Base-by-base conservation (phyloP, 768 basidiomycete genomes). In the Leccinum truebloodii region DNA sequence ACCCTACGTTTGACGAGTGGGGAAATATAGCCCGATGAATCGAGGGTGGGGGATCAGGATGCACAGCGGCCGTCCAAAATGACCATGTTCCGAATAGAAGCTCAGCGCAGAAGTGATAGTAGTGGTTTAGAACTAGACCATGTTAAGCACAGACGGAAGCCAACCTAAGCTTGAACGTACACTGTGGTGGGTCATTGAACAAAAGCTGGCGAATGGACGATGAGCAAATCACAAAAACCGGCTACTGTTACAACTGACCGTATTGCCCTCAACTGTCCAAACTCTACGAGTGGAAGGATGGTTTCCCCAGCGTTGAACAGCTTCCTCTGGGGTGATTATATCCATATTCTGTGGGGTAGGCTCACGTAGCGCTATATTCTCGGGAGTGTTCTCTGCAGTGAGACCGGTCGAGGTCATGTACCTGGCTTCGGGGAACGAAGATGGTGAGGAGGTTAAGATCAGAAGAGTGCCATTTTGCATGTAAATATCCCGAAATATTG, bases 91-190 rank as follows among this genome's bases (percentile, higher is more conserved):
- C 92, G 34, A 94, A 77, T 59, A 92, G 76, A 52, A 92, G 83
- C 69, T 95, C 93, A 0, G 89, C 93, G 34, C 88, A 89, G 60
- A 92, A 87, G 74, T 94, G 93, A 73, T 94, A 94, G 72, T 93
- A 94, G 71, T 94, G 93, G 51, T 80, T 77, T n/a, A 94, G 80
- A 80, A 94, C 76, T 78, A 37, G 24, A 28, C 6, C 3, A 37
- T n/a, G 9, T 34, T 64, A 39, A 65, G 55, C 22, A 50, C 18
- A 13, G 30, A 26, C 6, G 30, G 24, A 63, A 41, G 32, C 14
- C 35, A 30, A 20, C 37, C 28, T 6, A 24, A n/a, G 35, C 49
- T 37, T 22, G n/a, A 49, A 60, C 75, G 30, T 52, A 75, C 76
- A 90, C 68, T 92, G 89, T 2, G 71, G 59, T 0, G 90, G 88